Base-by-base conservation (phyloP, 1,284 basidiomycete species). In the Ceratorhiza oryzae-sativae region DNA sequence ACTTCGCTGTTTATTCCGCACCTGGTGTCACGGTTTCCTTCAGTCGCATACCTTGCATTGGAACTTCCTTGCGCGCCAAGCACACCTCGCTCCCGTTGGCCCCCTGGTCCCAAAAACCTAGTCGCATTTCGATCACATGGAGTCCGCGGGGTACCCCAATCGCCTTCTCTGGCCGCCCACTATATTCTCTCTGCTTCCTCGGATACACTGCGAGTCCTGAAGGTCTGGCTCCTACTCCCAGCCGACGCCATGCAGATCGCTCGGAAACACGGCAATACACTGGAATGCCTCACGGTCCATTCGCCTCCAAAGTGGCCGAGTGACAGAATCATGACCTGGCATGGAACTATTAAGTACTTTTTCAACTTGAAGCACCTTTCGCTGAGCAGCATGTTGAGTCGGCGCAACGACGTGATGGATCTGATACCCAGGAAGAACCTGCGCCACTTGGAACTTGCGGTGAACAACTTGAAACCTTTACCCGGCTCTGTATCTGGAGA, bases 1-100 rank as follows among this genome's bases (percentile, higher is more conserved):
- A 20, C 6, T 3, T 32, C 55, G n/a, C 55, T 58, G 9, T 58
- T 58, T n/a, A 58, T 58, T 10, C 32, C 32, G 4, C 30, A 30
- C 30, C 34, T 58, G 15, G 55, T 58, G 18, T 32, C 55, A 20
- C 36, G 34, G 32, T 58, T 58, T n/a, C 55, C 55, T n/a, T 36
- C 32, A 8, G 34, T 58, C 13, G 32, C 9, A 15, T 58, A 58
- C n/a, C 36, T 58, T 1, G 15, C 55, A 15, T 34, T 58, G 36
- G 55, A 58, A 23, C 18, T 58, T 13, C n/a, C n/a, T 15, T 36
- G 55, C n/a, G n/a, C 20, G 15, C 55, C 55, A 32, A 32, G 10
- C 18, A 18, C 36, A 20, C 55, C 55, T 3, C 25, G 25, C 15
- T 13, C 9, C 1, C 2, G 1, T 8, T 58, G 55, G 55, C 32